These are phyloP conservation scores for Themeda triandra DNA, from an alignment of 176 grass and related monocot genomes.

Conservation along the genomic window DNA sequence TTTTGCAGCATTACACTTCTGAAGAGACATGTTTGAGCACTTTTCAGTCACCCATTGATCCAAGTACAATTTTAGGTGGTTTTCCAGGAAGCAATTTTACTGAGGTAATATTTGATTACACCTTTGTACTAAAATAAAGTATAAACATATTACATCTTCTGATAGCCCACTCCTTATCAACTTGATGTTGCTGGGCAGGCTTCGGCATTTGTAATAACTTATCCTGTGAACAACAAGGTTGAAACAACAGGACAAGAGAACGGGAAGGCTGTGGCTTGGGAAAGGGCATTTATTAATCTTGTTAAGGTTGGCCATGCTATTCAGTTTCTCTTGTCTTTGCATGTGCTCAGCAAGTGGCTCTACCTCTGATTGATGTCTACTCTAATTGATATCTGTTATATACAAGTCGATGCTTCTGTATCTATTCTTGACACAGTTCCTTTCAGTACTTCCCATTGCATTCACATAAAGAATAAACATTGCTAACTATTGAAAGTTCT, in stretches of 20 bases:
- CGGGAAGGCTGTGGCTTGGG: conserved; percentile 84
- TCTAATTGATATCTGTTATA: background rate
- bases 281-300: conserved; percentile 84
- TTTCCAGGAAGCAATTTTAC: conserved; percentile 85
- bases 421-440: conserved; percentile 1
- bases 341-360: background rate
- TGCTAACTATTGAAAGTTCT: conserved; percentile 11
- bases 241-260: conserved; percentile 68
- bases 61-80: conserved; percentile 84
- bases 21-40: conserved; percentile 80
- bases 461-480: background rate
- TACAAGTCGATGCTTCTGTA: background rate
- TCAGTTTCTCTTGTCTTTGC: conserved; percentile 15
- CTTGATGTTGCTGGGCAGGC: conserved; percentile 53
- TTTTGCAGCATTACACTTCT: conserved; percentile 94
- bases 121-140: conserved; percentile 5
- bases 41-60: conserved; percentile 85
- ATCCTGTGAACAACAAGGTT: conserved; percentile 95
- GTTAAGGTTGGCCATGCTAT: conserved; percentile 58
- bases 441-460: background rate
- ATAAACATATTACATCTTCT: background rate
- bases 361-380: background rate
- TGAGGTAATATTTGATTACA: conserved; percentile 52
- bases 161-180: conserved; percentile 15
- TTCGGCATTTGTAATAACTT: conserved; percentile 86